phyloP scores from a whole-genome alignment of 805 yeast genomes.

The Soucietia sequanensis region DNA sequence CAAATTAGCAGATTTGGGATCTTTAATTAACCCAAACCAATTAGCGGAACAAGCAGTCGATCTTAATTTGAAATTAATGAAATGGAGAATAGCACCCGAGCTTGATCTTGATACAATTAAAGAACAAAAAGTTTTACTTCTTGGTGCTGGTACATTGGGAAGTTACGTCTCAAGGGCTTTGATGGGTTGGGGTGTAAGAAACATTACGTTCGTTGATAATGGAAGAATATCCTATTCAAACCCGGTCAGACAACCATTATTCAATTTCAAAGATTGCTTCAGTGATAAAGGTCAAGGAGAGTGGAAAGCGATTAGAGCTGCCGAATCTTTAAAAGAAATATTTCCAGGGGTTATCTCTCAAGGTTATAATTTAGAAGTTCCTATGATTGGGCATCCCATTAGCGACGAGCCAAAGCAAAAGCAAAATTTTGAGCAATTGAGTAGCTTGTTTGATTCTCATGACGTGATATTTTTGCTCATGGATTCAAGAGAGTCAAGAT shows the following conservation, averaged over 20 bases:
- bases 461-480: constrained; percentile 79
- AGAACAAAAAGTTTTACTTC: constrained; percentile 60
- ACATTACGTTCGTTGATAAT: constrained; percentile 85
- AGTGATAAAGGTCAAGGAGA: constrained; percentile 61
- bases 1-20: constrained; percentile 76
- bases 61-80: constrained; percentile 87
- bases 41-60: constrained; percentile 92
- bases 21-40: constrained; percentile 75
- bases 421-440: constrained; percentile 52
- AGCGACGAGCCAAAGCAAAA: constrained; percentile 51
- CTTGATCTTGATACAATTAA: constrained; percentile 67
- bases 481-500: constrained; percentile 94
- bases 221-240: constrained; percentile 88
- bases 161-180: constrained; percentile 84
- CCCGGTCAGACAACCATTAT: constrained; percentile 93
- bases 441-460: constrained; percentile 55
- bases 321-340: constrained; percentile 63
- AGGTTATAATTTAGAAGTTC: constrained; percentile 73
- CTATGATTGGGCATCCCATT: constrained; percentile 94
- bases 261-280: constrained; percentile 75
- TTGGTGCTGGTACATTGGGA: constrained; percentile 98
- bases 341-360: constrained; percentile 72
- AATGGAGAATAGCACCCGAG: constrained; percentile 91
- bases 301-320: constrained; percentile 78
- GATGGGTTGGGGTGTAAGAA: constrained; percentile 91